Evolutionary conservation across 768 basidiomycete species (phyloP), one percentile per base, ranked within the genome.

Genomic region (Sarcodon sp.): DNA sequence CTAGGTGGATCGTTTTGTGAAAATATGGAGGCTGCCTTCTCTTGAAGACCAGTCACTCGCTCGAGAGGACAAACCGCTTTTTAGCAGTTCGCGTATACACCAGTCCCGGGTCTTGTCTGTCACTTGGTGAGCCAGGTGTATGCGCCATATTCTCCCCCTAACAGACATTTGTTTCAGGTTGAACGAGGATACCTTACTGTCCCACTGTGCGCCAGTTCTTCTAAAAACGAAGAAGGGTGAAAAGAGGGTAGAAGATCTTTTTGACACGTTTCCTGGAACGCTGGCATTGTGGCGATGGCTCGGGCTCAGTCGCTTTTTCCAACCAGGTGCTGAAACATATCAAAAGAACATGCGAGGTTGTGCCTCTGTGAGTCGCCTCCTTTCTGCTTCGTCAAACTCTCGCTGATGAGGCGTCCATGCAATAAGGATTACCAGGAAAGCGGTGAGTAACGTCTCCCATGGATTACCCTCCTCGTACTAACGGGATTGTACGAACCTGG

Each of bases 21-120:
- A 87, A 61, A 84, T 89, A 6, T 89, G 87, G 87, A 65, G 70
- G 43, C 61, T 82, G 15, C 71, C 74, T 21, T 62, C 60, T 2
- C 65, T 61, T 33, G 58, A 65, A 15, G 47, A 52, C 3, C 60
- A 67, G n/a, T 51, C 59, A 45, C 63, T 79, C 45, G 64, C 67
- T 44, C 69, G 83, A 33, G 79, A 82, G 59, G 85, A 88, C 51
- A 87, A 87, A 51, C 85, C 87, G 0, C 58, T 89, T 3, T 87
- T 87, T 57, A 82, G 79, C 53, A 83, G 76, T 37, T 69, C 73
- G 27, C 65, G 69, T 32, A 68, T 89, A 10, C 85, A 87, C 54
- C 77, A 75, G 53, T 75, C 80, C 12, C 69, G 78, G 7, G 72
- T 85, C 1, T 58, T 79, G 15, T 82, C 81, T 2, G 65, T 87